Evolutionary conservation across 2,329 filamentous ascomycete species (phyloP).

Genomic region (Nothopassalora personata): DNA sequence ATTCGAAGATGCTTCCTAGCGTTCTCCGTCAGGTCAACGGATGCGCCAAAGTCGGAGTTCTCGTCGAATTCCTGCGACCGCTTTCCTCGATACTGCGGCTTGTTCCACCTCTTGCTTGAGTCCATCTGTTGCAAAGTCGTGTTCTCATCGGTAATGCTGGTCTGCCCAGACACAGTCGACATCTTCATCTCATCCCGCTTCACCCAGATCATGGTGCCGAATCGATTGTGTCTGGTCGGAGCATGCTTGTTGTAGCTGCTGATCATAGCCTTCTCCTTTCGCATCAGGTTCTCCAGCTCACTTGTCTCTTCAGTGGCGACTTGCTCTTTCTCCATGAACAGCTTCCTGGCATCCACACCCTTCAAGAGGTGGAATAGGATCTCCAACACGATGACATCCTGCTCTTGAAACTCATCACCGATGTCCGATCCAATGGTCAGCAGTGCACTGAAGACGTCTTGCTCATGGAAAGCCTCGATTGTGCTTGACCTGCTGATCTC

Average conservation of each 20-base stretch:
- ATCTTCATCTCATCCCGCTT: slow-evolving; percentile 80
- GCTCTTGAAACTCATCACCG: slow-evolving; percentile 83
- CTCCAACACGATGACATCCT: slow-evolving; percentile 86
- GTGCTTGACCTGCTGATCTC: slow-evolving; percentile 83
- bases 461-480: slow-evolving; percentile 81
- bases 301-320: slow-evolving; percentile 62
- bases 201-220: slow-evolving; percentile 96
- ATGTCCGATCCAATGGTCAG: slow-evolving; percentile 87
- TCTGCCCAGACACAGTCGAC: slow-evolving; percentile 82
- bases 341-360: slow-evolving; percentile 72
- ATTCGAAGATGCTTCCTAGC: slow-evolving; percentile 71
- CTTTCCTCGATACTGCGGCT: slow-evolving; percentile 55
- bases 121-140: slow-evolving; percentile 84
- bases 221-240: slow-evolving; percentile 84
- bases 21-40: slow-evolving; percentile 61
- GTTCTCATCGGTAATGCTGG: slow-evolving; percentile 68
- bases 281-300: slow-evolving; percentile 69
- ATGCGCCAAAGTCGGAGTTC: slow-evolving; percentile 67
- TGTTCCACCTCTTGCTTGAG: slow-evolving; percentile 81
- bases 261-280: slow-evolving; percentile 78
- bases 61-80: slow-evolving; percentile 47
- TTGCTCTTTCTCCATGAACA: slow-evolving; percentile 79
- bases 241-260: slow-evolving; percentile 70
- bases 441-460: slow-evolving; percentile 82
- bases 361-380: slow-evolving; percentile 90